These are phyloP conservation scores for Suillus fuscotomentosus DNA, from an alignment of 768 basidiomycete genomes.

Conservation along the genomic window DNA sequence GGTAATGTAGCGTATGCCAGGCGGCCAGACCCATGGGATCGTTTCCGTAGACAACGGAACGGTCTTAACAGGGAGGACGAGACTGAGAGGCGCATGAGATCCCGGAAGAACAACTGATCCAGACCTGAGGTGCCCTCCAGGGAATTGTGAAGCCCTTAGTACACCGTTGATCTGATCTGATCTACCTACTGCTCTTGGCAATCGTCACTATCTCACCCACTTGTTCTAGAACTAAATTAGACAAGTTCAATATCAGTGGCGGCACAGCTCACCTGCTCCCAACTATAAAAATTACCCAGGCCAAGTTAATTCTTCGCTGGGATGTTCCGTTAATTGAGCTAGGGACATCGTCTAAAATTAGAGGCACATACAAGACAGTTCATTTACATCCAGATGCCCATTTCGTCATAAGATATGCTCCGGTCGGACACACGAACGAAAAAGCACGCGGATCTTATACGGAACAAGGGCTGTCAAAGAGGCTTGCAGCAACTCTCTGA, in stretches of 20 bases:
- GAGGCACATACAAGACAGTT: slow-evolving; percentile 13
- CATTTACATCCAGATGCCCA: slow-evolving; percentile 23
- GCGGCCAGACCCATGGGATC: slow-evolving; percentile 32
- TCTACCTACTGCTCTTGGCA: slow-evolving; percentile 19
- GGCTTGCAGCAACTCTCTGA: slow-evolving; percentile 25
- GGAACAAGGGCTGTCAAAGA: slow-evolving; percentile 33
- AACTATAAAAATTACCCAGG: slow-evolving; percentile 17
- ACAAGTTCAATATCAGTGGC: neutral
- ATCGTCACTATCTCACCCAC: slow-evolving; percentile 28
- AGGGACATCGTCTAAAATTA: neutral
- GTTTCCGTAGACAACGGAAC: slow-evolving; percentile 22
- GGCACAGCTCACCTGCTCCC: slow-evolving; percentile 9
- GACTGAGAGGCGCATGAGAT: neutral
- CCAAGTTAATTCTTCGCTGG: slow-evolving; percentile 14
- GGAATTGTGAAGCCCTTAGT: slow-evolving; percentile 23
- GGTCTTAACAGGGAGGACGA: slow-evolving; percentile 1
- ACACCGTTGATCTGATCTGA: slow-evolving; percentile 21
- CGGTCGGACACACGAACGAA: slow-evolving; percentile 28
- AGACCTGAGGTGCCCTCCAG: slow-evolving; percentile 10
- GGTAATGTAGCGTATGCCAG: slow-evolving; percentile 15
- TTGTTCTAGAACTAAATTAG: slow-evolving; percentile 3
- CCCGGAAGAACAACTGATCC: too few species aligned
- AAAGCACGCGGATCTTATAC: slow-evolving; percentile 37
- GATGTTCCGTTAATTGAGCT: neutral
- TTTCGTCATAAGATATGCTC: slow-evolving; percentile 16